phyloP scores from a whole-genome alignment of 2,329 filamentous ascomycete genomes.

The Didymella pomorum region DNA sequence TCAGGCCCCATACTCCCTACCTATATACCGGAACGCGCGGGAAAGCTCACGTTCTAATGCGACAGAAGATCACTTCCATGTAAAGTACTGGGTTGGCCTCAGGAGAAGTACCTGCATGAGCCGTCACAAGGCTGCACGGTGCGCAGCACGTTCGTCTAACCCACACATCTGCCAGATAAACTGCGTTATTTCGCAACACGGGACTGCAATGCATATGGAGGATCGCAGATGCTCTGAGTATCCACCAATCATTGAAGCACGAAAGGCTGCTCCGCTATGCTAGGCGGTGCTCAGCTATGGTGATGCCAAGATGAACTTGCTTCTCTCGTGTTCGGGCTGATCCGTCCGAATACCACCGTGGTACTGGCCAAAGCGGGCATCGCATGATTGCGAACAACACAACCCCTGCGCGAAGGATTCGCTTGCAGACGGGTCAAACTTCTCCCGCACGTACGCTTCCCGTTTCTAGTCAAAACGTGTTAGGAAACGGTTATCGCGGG shows the following conservation, averaged over 20 bases:
- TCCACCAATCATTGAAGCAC: not conserved
- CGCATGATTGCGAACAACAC: conserved; percentile 11
- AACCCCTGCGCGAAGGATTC: conserved; percentile 10
- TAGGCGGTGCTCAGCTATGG: conserved; percentile 2
- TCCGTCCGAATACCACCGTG: conserved; percentile 1
- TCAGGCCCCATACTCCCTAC: not conserved
- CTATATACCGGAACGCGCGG: conserved; percentile 7
- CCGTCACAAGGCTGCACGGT: conserved; percentile 5
- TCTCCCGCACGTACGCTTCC: conserved; percentile 4
- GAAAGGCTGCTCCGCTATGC: conserved; percentile 4
- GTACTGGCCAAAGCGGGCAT: conserved; percentile 9
- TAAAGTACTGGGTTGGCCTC: conserved; percentile 1
- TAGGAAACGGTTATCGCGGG: conserved; percentile 15
- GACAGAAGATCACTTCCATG: conserved; percentile 11
- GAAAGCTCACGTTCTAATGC: conserved; percentile 1
- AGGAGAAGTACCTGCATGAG: conserved; percentile 14
- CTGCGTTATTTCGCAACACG: not conserved
- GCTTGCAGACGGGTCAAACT: conserved; percentile 8
- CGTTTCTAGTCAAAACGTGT: conserved; percentile 4
- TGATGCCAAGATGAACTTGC: conserved; percentile 5
- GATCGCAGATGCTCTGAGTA: not conserved
- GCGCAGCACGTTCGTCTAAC: conserved; percentile 1
- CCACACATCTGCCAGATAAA: not conserved
- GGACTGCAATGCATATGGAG: conserved; percentile 11
- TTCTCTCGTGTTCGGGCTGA: conserved; percentile 4